Evolutionary conservation across 495 filamentous ascomycete species (phyloP).

Genomic region (Xylaria castorea): DNA sequence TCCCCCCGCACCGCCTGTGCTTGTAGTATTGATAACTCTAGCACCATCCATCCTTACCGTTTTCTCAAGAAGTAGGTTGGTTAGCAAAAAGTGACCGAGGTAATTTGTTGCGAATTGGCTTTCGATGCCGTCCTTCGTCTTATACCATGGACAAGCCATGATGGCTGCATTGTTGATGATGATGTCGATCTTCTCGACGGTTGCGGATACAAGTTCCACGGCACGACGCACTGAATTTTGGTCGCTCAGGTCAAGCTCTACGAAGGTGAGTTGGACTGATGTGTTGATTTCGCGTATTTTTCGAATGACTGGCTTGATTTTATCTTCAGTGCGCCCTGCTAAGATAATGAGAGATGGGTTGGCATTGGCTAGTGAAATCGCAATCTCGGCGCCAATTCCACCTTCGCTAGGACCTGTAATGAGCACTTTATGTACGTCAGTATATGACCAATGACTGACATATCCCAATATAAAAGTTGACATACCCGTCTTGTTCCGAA

Average conservation of each 20-base stretch:
- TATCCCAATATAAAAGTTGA: neutral
- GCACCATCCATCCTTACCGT: neutral
- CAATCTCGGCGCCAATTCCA: neutral
- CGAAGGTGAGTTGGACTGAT: neutral
- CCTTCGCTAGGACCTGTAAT: constrained; percentile 3
- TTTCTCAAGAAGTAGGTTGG: neutral
- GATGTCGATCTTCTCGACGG: neutral
- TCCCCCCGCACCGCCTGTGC: neutral
- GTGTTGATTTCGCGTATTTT: neutral
- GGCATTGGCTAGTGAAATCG: neutral
- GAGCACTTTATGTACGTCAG: neutral
- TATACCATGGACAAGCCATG: neutral
- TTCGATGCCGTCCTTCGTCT: neutral
- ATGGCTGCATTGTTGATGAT: constrained; percentile 6
- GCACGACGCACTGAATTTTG: neutral
- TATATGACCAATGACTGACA: neutral
- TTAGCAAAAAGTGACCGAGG: neutral
- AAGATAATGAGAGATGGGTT: neutral
- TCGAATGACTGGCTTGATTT: neutral
- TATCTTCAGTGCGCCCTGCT: neutral
- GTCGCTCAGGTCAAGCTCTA: neutral
- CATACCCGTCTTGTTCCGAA: neutral
- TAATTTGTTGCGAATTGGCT: constrained; percentile 7
- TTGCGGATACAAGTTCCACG: neutral
- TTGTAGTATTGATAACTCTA: constrained; percentile 4